A percentile compares a stretch with the other conserved stretches of the same genome.
phyloP scores from a whole-genome alignment of 345 rosid genomes.

The Luvunga scandens region DNA sequence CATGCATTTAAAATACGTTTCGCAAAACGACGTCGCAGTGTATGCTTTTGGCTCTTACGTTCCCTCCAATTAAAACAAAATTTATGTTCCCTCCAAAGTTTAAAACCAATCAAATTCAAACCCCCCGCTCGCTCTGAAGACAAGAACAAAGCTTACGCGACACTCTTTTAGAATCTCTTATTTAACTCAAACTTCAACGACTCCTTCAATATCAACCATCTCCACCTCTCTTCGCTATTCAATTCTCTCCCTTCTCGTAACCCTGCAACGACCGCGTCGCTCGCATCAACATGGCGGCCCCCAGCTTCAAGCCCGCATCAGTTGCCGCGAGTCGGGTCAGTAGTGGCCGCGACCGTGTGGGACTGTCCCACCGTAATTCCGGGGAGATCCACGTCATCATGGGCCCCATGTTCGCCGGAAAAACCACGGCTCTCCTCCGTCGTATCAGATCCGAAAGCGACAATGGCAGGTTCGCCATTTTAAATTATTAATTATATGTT shows the following conservation, averaged over 20 bases:
- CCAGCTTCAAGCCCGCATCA: conserved; percentile 37
- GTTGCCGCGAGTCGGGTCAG: conserved; percentile 14
- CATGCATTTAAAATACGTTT: too few relatives aligned
- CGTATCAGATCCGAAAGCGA: conserved; percentile 62
- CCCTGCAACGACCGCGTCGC: not conserved
- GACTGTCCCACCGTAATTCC: conserved; percentile 12
- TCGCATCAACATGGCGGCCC: conserved; percentile 34
- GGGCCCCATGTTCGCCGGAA: conserved; percentile 96
- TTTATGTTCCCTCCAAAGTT: conserved; percentile 27
- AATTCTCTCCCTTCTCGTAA: not conserved
- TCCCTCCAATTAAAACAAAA: conserved; percentile 17
- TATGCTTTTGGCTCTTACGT: not conserved
- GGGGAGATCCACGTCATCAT: conserved; percentile 81
- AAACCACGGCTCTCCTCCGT: conserved; percentile 90
- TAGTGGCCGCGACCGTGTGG: conserved; percentile 8
- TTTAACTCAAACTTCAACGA: not conserved
- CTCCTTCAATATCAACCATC: not conserved
- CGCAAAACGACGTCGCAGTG: too few relatives aligned
- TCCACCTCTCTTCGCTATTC: not conserved
- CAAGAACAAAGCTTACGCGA: not conserved
- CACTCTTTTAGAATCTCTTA: not conserved
- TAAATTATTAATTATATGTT: too few relatives aligned
- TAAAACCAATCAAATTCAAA: not conserved
- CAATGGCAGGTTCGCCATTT: conserved; percentile 48
- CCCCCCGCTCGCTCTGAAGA: not conserved